A percentile compares a stretch with the other conserved stretches of the same genome.
Evolutionary conservation across 2,329 filamentous ascomycete genomes (phyloP).

Genomic region (Seiridium unicorne): DNA sequence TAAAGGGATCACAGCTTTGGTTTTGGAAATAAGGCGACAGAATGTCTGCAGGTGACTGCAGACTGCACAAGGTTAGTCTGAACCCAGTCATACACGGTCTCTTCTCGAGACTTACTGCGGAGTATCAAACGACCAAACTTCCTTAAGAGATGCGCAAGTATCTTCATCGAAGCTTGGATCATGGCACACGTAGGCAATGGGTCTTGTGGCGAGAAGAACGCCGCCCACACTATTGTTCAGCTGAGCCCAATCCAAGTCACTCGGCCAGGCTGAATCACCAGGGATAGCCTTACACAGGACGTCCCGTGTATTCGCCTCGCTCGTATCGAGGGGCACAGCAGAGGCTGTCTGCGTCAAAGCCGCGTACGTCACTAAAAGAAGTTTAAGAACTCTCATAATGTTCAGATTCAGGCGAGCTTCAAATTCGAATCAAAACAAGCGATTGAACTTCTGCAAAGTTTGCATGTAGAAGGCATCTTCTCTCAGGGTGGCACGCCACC

Average conservation of each 20-base stretch:
- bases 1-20: constrained; percentile 5
- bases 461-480: too few relatives aligned
- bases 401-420: too few relatives aligned
- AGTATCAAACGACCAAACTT: not conserved
- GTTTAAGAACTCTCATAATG: too few relatives aligned
- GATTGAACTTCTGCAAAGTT: too few relatives aligned
- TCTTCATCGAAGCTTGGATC: not conserved
- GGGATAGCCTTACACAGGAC: not conserved
- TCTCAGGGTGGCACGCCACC: too few relatives aligned
- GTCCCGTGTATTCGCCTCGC: not conserved
- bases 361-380: too few relatives aligned
- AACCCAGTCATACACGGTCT: not conserved
- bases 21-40: not conserved
- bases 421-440: too few relatives aligned
- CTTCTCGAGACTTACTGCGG: not conserved
- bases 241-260: not conserved
- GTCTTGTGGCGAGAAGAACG: not conserved
- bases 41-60: not conserved
- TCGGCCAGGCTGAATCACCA: not conserved
- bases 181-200: not conserved
- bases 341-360: not conserved
- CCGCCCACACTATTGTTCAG: not conserved
- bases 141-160: not conserved
- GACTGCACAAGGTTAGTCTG: not conserved
- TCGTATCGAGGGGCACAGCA: not conserved